phyloP scores from a whole-genome alignment of 495 filamentous ascomycete genomes.

The Penicillium waksmanii region DNA sequence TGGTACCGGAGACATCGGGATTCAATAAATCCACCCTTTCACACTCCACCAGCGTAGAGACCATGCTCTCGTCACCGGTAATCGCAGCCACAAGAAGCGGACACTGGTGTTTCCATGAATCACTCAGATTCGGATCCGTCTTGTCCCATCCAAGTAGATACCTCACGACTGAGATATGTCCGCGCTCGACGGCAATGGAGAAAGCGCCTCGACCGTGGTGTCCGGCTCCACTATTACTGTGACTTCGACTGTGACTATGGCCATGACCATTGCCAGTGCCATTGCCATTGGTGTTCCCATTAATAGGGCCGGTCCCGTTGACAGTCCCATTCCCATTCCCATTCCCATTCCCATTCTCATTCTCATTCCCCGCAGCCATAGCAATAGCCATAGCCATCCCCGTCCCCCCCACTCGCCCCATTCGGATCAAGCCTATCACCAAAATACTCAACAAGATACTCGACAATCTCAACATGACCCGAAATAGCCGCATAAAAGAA shows the following conservation, averaged over 20 bases:
- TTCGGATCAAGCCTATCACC: constrained; percentile 27
- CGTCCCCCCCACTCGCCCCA: constrained; percentile 10
- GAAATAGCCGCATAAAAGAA: constrained; percentile 30
- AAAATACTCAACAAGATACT: constrained; percentile 25
- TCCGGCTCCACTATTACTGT: not conserved
- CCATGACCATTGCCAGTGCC: not conserved
- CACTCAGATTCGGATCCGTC: constrained; percentile 28
- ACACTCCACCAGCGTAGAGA: constrained; percentile 18
- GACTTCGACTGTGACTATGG: not conserved
- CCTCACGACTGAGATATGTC: constrained; percentile 20
- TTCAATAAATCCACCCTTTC: constrained; percentile 26
- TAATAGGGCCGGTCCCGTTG: too few species aligned
- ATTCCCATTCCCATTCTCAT: not conserved
- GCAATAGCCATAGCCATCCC: not conserved
- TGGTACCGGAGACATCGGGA: constrained; percentile 23
- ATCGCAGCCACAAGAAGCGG: constrained; percentile 26
- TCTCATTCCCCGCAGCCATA: not conserved
- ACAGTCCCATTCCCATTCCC: not conserved
- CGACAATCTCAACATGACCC: constrained; percentile 25
- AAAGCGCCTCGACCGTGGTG: constrained; percentile 24
- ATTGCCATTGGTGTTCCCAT: not conserved
- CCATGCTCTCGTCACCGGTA: constrained; percentile 18
- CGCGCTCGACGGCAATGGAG: constrained; percentile 22
- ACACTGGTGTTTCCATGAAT: constrained; percentile 25
- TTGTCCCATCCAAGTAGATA: constrained; percentile 24